Conservation (phyloP, 805 yeast species). For the Cyberlindnera petersonii region DNA sequence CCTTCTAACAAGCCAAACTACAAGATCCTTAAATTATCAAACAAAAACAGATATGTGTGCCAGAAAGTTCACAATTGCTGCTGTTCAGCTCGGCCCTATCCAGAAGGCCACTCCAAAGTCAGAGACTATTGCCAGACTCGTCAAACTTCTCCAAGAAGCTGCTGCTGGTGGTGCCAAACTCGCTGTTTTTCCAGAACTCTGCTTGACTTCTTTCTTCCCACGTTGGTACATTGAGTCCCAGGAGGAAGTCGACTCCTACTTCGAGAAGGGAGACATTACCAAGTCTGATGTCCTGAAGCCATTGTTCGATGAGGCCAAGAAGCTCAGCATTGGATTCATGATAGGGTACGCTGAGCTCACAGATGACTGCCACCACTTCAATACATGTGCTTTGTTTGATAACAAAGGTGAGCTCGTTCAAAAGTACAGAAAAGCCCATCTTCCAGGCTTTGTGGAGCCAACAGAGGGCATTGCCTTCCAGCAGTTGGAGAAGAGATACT, state of each 20-base stretch:
- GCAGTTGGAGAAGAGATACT: conserved; percentile 38
- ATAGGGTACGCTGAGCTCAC: conserved; percentile 38
- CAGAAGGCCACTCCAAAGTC: conserved; percentile 29
- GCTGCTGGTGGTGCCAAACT: conserved; percentile 31
- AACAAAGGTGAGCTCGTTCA: conserved; percentile 29
- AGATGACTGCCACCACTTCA: conserved; percentile 34
- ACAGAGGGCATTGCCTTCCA: conserved; percentile 32
- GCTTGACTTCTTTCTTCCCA: conserved; percentile 36
- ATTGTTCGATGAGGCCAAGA: conserved; percentile 32
- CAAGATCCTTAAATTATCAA: background rate
- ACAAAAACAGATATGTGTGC: conserved; percentile 15
- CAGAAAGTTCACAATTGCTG: conserved; percentile 32
- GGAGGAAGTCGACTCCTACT: conserved; percentile 33
- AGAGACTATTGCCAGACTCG: conserved; percentile 31
- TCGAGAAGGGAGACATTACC: conserved; percentile 35
- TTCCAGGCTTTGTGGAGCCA: conserved; percentile 37
- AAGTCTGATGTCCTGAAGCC: conserved; percentile 27
- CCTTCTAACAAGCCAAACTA: too few species aligned
- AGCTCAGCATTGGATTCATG: conserved; percentile 29
- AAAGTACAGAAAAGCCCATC: conserved; percentile 36
- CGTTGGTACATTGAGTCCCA: conserved; percentile 33
- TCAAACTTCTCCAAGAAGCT: conserved; percentile 29
- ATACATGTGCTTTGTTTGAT: conserved; percentile 33
- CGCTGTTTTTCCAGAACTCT: conserved; percentile 36
- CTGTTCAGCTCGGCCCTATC: conserved; percentile 34